These are phyloP conservation scores for Pachysandra terminalis DNA, from an alignment of 164 flowering plant species.

Conservation along the genomic window DNA sequence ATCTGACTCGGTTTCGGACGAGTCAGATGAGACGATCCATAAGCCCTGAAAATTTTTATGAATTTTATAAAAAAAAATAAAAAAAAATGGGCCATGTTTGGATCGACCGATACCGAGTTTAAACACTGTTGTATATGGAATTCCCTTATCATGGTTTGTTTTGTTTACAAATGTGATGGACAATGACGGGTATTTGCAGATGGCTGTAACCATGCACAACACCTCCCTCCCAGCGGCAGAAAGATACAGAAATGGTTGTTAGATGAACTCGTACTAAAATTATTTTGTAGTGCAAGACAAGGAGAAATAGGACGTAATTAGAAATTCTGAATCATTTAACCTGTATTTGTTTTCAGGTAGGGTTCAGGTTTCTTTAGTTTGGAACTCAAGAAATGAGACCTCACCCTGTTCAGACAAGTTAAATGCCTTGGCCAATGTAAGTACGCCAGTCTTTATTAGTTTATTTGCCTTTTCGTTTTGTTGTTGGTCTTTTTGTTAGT, in stretches of 20 bases:
- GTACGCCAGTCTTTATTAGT: constrained; percentile 1
- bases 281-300: not conserved
- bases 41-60: no score
- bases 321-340: no score
- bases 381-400: constrained; percentile 90
- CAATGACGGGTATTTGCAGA: constrained; percentile 41
- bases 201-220: constrained; percentile 85
- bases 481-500: not conserved
- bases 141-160: not conserved
- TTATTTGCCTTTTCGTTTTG: no score
- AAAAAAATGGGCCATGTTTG: no score
- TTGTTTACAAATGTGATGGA: not conserved
- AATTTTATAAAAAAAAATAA: no score
- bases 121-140: no score
- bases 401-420: constrained; percentile 60
- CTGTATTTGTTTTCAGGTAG: constrained; percentile 45
- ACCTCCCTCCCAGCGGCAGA: constrained; percentile 77
- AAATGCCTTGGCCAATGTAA: constrained; percentile 71
- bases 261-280: constrained; percentile 2
- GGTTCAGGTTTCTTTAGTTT: constrained; percentile 89
- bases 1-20: no score
- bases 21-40: no score
- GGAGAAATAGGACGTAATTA: not conserved
- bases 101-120: no score
- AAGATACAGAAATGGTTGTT: constrained; percentile 72